These are phyloP conservation scores for Oleoguttula mirabilis DNA, from an alignment of 495 filamentous ascomycete species.

Conservation along the genomic window DNA sequence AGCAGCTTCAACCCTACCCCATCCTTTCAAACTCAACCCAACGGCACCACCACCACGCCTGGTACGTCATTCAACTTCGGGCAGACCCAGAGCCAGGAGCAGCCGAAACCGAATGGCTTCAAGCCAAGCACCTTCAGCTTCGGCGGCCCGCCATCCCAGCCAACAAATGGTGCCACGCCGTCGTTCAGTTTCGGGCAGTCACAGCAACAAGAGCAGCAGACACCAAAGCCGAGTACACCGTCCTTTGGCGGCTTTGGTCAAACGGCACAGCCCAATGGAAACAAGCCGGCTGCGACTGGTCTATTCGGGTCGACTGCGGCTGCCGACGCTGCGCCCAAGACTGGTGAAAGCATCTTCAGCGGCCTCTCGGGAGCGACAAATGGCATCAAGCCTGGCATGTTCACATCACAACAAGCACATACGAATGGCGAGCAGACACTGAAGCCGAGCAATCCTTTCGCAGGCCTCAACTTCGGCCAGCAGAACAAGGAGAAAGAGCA, in stretches of 20 bases:
- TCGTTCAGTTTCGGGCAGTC: conserved; percentile 8
- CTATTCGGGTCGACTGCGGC: background rate
- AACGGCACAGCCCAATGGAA: conserved; percentile 1
- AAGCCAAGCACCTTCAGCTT: conserved; percentile 2
- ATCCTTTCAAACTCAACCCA: background rate
- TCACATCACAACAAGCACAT: background rate
- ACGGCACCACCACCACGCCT: conserved; percentile 6
- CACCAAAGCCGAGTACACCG: background rate
- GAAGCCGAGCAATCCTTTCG: background rate
- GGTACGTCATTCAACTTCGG: conserved; percentile 18
- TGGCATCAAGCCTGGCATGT: background rate
- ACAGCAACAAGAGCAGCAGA: conserved; percentile 4
- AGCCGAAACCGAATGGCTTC: conserved; percentile 4
- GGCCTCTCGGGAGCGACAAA: background rate
- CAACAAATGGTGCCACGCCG: background rate
- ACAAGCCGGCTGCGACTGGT: background rate
- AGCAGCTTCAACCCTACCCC: conserved; percentile 13
- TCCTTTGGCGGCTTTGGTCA: conserved; percentile 6
- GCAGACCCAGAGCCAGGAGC: conserved; percentile 6
- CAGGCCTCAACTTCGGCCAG: conserved; percentile 1
- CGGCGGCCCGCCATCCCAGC: background rate
- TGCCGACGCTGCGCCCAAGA: background rate
- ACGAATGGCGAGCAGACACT: background rate
- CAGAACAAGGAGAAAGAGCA: conserved; percentile 2
- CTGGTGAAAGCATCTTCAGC: background rate